Conservation (phyloP, 345 rosid species). For the Syzygium aromaticum region DNA sequence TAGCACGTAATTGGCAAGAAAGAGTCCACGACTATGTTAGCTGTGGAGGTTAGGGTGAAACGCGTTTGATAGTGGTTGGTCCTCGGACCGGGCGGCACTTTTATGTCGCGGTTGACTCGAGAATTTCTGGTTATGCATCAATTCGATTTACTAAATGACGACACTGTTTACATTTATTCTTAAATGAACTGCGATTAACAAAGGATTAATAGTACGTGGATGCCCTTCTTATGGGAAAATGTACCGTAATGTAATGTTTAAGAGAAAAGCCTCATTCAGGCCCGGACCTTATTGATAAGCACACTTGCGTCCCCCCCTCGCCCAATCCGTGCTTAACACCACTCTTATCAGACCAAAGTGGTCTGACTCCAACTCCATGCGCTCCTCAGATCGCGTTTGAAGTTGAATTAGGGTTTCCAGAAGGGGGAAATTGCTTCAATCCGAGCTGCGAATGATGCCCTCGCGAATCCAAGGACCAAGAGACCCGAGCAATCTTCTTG, state of each 20-base stretch:
- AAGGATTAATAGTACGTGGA: neutral
- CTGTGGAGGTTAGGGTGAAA: neutral
- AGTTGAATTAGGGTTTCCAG: neutral
- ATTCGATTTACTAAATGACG: neutral
- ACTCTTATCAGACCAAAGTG: neutral
- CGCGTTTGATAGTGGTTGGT: neutral
- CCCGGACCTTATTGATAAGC: neutral
- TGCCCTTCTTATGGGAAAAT: neutral
- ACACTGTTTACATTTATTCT: accelerated
- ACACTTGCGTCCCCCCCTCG: neutral
- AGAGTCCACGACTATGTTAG: neutral
- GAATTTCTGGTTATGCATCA: accelerated
- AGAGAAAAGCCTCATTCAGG: neutral
- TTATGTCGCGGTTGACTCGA: accelerated
- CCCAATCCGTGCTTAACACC: neutral
- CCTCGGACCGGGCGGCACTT: neutral
- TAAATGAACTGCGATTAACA: too few species aligned
- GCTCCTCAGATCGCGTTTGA: accelerated
- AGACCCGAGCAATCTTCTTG: neutral
- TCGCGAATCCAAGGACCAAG: neutral
- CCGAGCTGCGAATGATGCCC: neutral
- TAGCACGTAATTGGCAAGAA: neutral
- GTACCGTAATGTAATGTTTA: neutral
- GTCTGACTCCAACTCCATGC: neutral
- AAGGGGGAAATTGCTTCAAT: neutral